Percentiles rank a stretch among this genome's conserved stretches.
These are phyloP conservation scores for Podospora pseudocomata DNA, from an alignment of 495 filamentous ascomycete species.

Conservation along the genomic window DNA sequence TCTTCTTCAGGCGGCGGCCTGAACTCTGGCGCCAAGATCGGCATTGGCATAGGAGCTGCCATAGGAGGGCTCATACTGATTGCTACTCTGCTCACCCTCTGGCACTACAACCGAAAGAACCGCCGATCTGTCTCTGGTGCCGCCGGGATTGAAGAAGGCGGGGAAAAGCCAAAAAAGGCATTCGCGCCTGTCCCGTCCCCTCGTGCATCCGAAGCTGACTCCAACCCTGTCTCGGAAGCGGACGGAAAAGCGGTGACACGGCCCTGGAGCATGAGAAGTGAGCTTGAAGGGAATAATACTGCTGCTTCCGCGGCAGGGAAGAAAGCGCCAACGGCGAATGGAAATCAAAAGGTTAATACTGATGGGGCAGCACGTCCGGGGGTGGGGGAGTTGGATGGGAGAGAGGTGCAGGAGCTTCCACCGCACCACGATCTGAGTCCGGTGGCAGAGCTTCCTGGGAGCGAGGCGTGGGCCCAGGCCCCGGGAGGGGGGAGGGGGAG, in stretches of 20 bases:
- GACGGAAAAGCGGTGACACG: slow-evolving; percentile 19
- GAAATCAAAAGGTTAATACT: not conserved
- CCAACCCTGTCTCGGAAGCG: slow-evolving; percentile 18
- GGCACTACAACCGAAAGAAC: slow-evolving; percentile 10
- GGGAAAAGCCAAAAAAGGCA: not conserved
- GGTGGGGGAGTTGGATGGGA: not conserved
- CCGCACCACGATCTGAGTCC: slow-evolving; percentile 15
- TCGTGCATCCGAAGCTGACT: slow-evolving; percentile 16
- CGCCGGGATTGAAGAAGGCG: not conserved
- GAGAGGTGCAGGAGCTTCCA: not conserved
- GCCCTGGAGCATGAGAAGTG: slow-evolving; percentile 26
- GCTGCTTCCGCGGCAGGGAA: not conserved
- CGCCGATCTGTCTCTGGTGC: not conserved
- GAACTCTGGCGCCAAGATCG: slow-evolving; percentile 20
- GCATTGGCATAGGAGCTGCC: slow-evolving; percentile 23
- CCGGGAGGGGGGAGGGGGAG: not conserved
- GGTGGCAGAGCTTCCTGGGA: slow-evolving; percentile 23
- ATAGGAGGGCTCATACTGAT: slow-evolving; percentile 19
- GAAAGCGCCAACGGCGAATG: not conserved
- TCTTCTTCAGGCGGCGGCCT: slow-evolving; percentile 4
- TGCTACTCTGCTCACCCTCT: slow-evolving; percentile 9
- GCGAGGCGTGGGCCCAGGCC: slow-evolving; percentile 7
- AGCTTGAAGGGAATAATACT: slow-evolving; percentile 22
- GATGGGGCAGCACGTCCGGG: not conserved
- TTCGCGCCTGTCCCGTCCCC: slow-evolving; percentile 8